phyloP scores from a whole-genome alignment of 2,329 filamentous ascomycete species.

The Chaetomiaceae sp. region DNA sequence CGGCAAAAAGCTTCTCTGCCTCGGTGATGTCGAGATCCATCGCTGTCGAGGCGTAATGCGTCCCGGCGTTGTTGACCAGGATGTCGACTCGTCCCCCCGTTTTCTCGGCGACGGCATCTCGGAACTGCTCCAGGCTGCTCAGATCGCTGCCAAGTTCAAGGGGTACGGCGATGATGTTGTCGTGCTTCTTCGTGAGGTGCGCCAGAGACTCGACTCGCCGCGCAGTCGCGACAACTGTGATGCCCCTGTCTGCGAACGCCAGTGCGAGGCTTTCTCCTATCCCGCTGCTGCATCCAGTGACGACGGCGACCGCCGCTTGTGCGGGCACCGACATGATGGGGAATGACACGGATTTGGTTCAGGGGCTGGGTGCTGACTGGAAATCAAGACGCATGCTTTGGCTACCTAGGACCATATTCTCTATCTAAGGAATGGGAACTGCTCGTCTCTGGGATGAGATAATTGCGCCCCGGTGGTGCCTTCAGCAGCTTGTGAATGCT shows the following conservation, averaged over 20 bases:
- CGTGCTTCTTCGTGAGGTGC: not conserved
- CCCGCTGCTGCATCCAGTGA: not conserved
- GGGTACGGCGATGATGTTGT: not conserved
- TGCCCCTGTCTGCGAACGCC: not conserved
- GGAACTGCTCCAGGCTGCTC: not conserved
- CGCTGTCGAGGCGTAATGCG: not conserved
- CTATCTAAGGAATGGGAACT: too few relatives aligned
- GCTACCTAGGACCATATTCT: too few relatives aligned
- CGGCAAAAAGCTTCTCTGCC: not conserved
- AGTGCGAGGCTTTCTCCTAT: not conserved
- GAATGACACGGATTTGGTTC: not conserved
- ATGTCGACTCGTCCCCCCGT: not conserved
- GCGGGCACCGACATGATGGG: not conserved
- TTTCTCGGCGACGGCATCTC: not conserved
- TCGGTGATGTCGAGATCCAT: not conserved
- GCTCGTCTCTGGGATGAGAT: too few relatives aligned
- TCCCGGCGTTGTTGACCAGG: not conserved
- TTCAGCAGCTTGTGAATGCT: too few relatives aligned
- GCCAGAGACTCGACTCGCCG: not conserved
- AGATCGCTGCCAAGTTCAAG: not conserved
- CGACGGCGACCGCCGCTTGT: not conserved
- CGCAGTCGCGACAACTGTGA: not conserved
- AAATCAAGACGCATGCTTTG: too few relatives aligned
- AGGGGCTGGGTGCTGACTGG: too few relatives aligned
- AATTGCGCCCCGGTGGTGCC: too few relatives aligned